A percentile compares a stretch with the other conserved stretches of the same genome.
Conservation (phyloP, 2,329 filamentous ascomycete genomes). For the Anthostomella pinea region DNA sequence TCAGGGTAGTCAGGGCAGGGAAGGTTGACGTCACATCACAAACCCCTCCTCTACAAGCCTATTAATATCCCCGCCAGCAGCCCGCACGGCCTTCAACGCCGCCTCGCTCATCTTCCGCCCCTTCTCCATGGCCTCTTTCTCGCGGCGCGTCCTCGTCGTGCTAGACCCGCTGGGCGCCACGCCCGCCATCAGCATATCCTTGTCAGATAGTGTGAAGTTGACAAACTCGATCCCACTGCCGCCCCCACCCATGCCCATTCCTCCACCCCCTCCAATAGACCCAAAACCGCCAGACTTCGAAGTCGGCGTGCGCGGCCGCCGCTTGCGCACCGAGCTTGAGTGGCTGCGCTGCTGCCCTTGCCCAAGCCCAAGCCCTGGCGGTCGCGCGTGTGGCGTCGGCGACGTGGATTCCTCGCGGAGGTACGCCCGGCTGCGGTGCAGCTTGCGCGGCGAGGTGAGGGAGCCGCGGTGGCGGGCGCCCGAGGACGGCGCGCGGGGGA, state of each 20-base stretch:
- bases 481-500: constrained; percentile 53
- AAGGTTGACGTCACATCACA: not conserved
- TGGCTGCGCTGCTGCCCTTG: constrained; percentile 22
- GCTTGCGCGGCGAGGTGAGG: constrained; percentile 42
- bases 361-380: too few relatives aligned
- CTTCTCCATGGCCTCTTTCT: constrained; percentile 82
- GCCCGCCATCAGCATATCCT: constrained; percentile 74
- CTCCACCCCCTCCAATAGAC: too few relatives aligned
- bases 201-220: constrained; percentile 84
- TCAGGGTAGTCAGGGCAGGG: not conserved
- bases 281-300: too few relatives aligned
- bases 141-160: constrained; percentile 91
- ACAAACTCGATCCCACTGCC: constrained; percentile 62
- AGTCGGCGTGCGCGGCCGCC: constrained; percentile 32
- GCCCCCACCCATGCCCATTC: constrained; percentile 25
- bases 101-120: constrained; percentile 66
- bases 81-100: constrained; percentile 65
- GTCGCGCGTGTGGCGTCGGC: constrained; percentile 35
- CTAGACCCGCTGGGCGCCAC: constrained; percentile 88
- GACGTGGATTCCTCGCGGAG: constrained; percentile 34
- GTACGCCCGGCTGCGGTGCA: constrained; percentile 29
- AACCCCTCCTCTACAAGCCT: constrained; percentile 51
- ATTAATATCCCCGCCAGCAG: constrained; percentile 66
- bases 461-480: constrained; percentile 47
- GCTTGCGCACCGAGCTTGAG: constrained; percentile 34